A percentile compares a stretch with the other conserved stretches of the same genome.
Evolutionary conservation across 2,329 filamentous ascomycete genomes (phyloP).

Genomic region (Trichoderma polysporum): DNA sequence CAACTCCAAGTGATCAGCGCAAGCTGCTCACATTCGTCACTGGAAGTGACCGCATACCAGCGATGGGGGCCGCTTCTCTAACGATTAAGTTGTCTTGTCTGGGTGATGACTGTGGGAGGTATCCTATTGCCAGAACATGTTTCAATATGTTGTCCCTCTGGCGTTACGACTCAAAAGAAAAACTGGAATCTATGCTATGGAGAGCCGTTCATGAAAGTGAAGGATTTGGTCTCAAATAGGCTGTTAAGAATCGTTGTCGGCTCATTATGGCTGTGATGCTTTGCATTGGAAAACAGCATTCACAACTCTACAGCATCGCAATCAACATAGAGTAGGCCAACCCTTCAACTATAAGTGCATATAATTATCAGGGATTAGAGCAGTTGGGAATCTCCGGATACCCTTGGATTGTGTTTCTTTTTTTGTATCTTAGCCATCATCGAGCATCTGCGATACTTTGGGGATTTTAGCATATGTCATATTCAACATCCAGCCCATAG

Average conservation of each 20-base stretch:
- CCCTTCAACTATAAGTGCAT: background rate
- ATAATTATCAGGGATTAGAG: background rate
- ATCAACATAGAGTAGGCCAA: background rate
- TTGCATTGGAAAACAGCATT: no score
- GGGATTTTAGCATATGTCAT: slow-evolving; percentile 14
- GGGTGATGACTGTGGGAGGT: slow-evolving; percentile 71
- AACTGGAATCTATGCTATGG: slow-evolving; percentile 74
- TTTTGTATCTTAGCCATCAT: background rate
- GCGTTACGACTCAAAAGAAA: slow-evolving; percentile 65
- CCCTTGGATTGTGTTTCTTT: background rate
- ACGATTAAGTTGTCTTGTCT: slow-evolving; percentile 74
- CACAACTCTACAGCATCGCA: background rate
- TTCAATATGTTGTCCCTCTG: slow-evolving; percentile 84
- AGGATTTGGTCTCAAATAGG: slow-evolving; percentile 83
- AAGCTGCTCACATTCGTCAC: slow-evolving; percentile 84
- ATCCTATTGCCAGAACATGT: slow-evolving; percentile 84
- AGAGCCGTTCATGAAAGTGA: slow-evolving; percentile 85
- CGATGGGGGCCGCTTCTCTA: slow-evolving; percentile 78
- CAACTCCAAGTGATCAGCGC: slow-evolving; percentile 67
- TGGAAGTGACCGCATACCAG: slow-evolving; percentile 85
- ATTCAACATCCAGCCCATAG: slow-evolving; percentile 11
- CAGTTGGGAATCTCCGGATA: background rate
- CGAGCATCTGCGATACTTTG: background rate
- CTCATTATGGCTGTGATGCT: background rate
- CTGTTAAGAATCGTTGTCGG: background rate